Base-by-base conservation (phyloP, 129 eudicot species). In the Centaurea solstitialis region DNA sequence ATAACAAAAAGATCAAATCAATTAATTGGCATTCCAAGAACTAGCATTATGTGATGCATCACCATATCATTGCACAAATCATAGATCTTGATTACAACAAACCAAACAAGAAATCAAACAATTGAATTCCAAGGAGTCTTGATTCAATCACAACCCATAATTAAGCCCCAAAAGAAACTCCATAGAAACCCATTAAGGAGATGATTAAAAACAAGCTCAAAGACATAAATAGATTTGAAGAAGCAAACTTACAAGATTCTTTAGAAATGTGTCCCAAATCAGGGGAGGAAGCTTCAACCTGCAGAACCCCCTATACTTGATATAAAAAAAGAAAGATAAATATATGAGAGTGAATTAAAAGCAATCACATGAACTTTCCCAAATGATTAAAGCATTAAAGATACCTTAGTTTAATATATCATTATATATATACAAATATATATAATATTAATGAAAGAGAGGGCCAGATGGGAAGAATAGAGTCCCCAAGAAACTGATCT, bases 291-390 rank as follows among this genome's bases (percentile, higher is more conserved):
- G 80, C 84, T 33, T 76, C 77, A 81, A 85, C 69, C 86, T 81
- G 90, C 89, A 84, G 78, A 72, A 66, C 80, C 84, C 89, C 85
- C 89, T 26, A 85, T 40, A 75, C 41, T 26, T 17, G 18, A 69
- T 33, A 61, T n/a, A n/a, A n/a, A n/a, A n/a, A n/a, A n/a, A n/a
- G 70, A n/a, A n/a, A 75, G 0, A 72, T 69, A 45, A 5, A 57
- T 30, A 28, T 7, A 73, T 72, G 64, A 80, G 70, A 80, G 70
- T 72, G 64, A 39, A 74, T 73, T 82, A 76, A 82, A 79, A 24
- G 65, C 41, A 50, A 57, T 76, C 75, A 76, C 85, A 87, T 86
- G 89, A 86, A 61, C 74, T 77, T 82, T 82, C 69, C 79, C 81
- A 43, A 80, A 64, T 18, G 26, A 70, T 30, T 80, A 37, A 84